A percentile compares a stretch with the other conserved stretches of the same genome.
phyloP scores from a whole-genome alignment of 768 basidiomycete species.

The Xerocomellus chrysenteron region DNA sequence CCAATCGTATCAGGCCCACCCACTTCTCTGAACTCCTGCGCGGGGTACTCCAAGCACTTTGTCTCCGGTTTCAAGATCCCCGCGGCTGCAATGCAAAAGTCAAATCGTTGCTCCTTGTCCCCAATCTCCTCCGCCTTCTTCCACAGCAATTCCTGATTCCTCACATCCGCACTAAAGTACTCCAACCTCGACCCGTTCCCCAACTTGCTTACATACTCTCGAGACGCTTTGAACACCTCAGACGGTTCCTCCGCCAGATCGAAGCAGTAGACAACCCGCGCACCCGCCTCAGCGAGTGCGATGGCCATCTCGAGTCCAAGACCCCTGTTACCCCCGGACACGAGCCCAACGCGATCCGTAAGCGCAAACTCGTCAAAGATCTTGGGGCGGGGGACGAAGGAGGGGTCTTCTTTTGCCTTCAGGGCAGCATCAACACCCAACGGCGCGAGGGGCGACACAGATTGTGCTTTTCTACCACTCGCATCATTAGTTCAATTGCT shows the following conservation, averaged over 20 bases:
- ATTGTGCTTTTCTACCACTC: constrained; percentile 32
- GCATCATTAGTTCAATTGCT: background rate
- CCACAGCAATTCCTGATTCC: constrained; percentile 62
- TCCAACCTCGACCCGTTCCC: constrained; percentile 46
- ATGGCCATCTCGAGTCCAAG: constrained; percentile 85
- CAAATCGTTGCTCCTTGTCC: constrained; percentile 66
- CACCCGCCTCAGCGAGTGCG: constrained; percentile 70
- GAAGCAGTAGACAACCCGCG: constrained; percentile 65
- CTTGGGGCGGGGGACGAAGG: constrained; percentile 41
- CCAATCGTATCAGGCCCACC: background rate
- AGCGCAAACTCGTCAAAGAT: constrained; percentile 62
- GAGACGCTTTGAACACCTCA: constrained; percentile 54
- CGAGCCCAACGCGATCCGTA: constrained; percentile 55
- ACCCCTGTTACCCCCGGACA: constrained; percentile 65
- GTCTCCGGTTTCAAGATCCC: constrained; percentile 62
- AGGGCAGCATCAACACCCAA: constrained; percentile 64
- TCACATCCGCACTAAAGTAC: constrained; percentile 66
- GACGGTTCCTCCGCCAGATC: constrained; percentile 59
- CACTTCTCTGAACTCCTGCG: constrained; percentile 62
- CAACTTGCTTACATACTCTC: constrained; percentile 49
- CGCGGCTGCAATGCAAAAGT: constrained; percentile 76
- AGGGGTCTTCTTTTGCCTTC: constrained; percentile 38
- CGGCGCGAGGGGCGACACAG: constrained; percentile 55
- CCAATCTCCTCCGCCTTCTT: constrained; percentile 57
- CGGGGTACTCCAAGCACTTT: constrained; percentile 67